Percentiles rank a stretch among this genome's conserved stretches.
phyloP scores from a whole-genome alignment of 805 yeast species.

The Nakazawaea peltata region DNA sequence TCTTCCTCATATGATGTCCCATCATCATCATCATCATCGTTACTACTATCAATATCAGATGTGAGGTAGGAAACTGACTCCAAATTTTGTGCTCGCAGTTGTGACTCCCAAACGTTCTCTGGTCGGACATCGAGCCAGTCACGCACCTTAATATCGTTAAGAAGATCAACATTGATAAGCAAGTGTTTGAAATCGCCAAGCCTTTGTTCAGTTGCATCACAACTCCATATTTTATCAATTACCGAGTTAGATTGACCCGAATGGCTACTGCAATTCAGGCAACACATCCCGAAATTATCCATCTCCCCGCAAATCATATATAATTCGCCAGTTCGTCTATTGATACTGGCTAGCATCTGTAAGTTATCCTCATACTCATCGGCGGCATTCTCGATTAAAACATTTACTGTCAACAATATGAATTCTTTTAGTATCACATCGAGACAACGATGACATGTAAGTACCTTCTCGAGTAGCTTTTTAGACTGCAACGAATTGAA shows the following conservation, averaged over 20 bases:
- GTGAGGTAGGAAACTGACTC: neutral
- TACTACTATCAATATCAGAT: neutral
- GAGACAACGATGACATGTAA: slow-evolving; percentile 22
- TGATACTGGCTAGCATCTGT: slow-evolving; percentile 19
- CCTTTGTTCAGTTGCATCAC: neutral
- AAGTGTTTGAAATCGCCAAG: neutral
- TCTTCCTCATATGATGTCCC: too few species aligned
- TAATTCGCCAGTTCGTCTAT: slow-evolving; percentile 25
- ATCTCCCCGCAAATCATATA: slow-evolving; percentile 24
- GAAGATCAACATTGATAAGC: slow-evolving; percentile 1
- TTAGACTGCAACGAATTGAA: slow-evolving; percentile 22
- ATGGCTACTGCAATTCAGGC: slow-evolving; percentile 1
- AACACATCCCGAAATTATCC: slow-evolving; percentile 12
- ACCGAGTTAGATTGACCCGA: slow-evolving; percentile 8
- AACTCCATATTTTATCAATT: slow-evolving; percentile 4
- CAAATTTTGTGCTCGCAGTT: neutral
- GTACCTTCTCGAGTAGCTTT: slow-evolving; percentile 23
- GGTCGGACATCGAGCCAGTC: neutral
- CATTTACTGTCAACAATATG: slow-evolving; percentile 19
- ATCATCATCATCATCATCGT: slow-evolving; percentile 1
- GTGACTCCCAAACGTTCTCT: slow-evolving; percentile 2
- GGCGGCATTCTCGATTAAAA: slow-evolving; percentile 20
- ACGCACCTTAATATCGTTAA: neutral
- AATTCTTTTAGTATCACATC: slow-evolving; percentile 20
- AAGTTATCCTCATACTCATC: slow-evolving; percentile 12